Evolutionary conservation across 106 monocot genomes (phyloP), one percentile per base, ranked within the genome.

Genomic region (Dioscorea zingiberensis): DNA sequence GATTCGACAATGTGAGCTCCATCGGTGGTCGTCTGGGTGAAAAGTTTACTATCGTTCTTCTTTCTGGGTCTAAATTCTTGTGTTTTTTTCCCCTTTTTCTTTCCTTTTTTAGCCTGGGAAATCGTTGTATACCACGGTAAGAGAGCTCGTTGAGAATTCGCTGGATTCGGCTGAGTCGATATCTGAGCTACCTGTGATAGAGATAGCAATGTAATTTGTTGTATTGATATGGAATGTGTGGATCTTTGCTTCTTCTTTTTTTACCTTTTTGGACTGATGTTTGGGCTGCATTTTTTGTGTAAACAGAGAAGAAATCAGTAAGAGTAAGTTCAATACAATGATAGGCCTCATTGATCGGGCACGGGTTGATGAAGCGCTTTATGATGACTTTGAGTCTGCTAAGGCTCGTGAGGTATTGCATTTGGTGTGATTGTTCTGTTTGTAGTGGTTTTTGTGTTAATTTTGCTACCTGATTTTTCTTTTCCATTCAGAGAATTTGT

Each of bases 101-200:
- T n/a, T n/a, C n/a, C 5, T 16, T 11, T 46, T 65, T 14, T 56
- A 92, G 97, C 92, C 92, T 21, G 97, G 97, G 27, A 98, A 98
- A 58, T 98, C 97, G 25, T 59, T 92, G 38, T 98, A 89, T 71
- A 98, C 97, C 4, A 98, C 97, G 14, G 75, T 98, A 22, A 55
- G 97, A 55, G 97, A 98, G 75, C 78, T 98, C 47, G 92, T 92
- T 28, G 97, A 98, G 69, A 98, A 98, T 61, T 72, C 97, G 17
- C 85, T 98, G 47, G 97, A 98, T 82, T 91, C 97, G 16, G 92
- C 97, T 0, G 97, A 98, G 75, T 92, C 97, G n/a, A 89, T 92
- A 63, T 86, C 85, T n/a, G 84, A 78, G 71, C 80, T 92, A 48
- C 97, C 97, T 53, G 67, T 48, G 0, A 70, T 98, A 63, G 97